A percentile compares a stretch with the other conserved stretches of the same genome.
Evolutionary conservation across 257 asterid genomes (phyloP).

Genomic region (Asclepias syriaca): DNA sequence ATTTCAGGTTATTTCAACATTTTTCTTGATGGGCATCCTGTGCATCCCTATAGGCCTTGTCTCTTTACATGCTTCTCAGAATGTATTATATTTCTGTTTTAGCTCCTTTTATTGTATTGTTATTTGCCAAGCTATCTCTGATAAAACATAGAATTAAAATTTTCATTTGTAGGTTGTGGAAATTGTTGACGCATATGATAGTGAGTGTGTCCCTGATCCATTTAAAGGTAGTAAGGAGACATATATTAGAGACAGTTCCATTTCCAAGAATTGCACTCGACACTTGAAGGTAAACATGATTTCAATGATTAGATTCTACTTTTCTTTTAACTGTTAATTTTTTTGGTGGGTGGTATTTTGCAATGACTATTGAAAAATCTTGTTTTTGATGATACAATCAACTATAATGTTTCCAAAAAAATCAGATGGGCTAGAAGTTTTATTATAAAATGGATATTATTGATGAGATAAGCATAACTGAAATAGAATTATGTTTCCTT

Average conservation of each 20-base stretch:
- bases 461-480: no score
- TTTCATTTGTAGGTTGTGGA: conserved; percentile 53
- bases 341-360: background rate
- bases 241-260: conserved; percentile 48
- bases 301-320: conserved; percentile 4
- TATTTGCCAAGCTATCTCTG: background rate
- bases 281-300: conserved; percentile 38
- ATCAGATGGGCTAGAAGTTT: background rate
- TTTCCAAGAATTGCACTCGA: conserved; percentile 60
- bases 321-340: background rate
- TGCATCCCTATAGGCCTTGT: conserved; percentile 62
- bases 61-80: conserved; percentile 59
- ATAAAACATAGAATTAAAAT: background rate
- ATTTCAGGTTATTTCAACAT: conserved; percentile 57
- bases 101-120: background rate
- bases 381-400: background rate
- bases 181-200: conserved; percentile 62
- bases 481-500: background rate
- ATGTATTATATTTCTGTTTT: conserved; percentile 33
- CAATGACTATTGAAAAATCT: background rate
- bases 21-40: conserved; percentile 49
- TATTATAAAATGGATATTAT: background rate
- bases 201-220: conserved; percentile 55
- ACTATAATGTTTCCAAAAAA: background rate
- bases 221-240: conserved; percentile 50